Evolutionary conservation across 768 basidiomycete species (phyloP), one percentile per base, ranked within the genome.

Genomic region (Pisolithus sp.): DNA sequence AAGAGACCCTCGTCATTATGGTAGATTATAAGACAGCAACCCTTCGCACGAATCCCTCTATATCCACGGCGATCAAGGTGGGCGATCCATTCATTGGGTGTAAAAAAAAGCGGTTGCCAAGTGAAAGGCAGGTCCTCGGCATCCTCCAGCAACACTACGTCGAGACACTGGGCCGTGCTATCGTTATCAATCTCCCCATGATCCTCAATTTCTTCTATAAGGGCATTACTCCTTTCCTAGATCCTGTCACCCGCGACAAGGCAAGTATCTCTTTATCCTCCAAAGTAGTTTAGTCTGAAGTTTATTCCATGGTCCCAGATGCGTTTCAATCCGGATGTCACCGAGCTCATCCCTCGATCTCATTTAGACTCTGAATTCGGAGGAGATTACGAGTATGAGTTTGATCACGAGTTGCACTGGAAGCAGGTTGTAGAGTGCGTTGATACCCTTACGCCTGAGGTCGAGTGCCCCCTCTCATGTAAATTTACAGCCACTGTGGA

Each of bases 111-210:
- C 17, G 38, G 26, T 40, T 23, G 28, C 39, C 7, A 31, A 26
- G 4, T n/a, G 48, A 10, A 15, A 26, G 28, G 41, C 50, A 81
- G 79, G 84, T 86, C 6, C 76, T 93, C 20, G 73, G 77, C 50
- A 91, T 93, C 59, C 75, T 93, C 39, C 91, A 93, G 63, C 81
- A 89, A 56, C 89, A 94, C 65, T 94, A 94, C 60, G 86, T 87
- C 31, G 90, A 93, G 67, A 88, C 89, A 5, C 80, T 94, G 39
- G 91, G 91, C 28, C 79, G 89, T 12, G 91, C 88, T 26, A 73
- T 93, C 37, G 84, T 93, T 46, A 81, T 87, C 45, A 91, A 92
- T 62, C 81, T 92, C 24, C 89, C 91, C 4, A 68, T 76, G 56
- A 74, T 91, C 10, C 76, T 88, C 44, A 81, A 65, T 61, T 86